Conservation (phyloP, 2,329 filamentous ascomycete genomes). For the Phyllosticta citrichinensis region DNA sequence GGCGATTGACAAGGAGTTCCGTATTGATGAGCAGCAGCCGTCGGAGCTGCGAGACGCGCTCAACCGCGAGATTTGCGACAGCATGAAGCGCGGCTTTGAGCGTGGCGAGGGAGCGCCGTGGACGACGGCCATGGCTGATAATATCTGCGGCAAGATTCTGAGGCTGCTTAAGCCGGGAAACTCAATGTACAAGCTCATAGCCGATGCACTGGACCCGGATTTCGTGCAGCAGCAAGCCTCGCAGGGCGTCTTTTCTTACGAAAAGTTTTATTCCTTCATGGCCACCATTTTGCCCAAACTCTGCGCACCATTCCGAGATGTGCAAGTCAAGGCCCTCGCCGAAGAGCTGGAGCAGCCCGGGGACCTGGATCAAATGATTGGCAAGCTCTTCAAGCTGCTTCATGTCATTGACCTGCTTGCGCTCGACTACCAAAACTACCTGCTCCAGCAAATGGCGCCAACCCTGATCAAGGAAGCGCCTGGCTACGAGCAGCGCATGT, state of each 20-base stretch:
- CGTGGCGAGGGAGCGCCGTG: slow-evolving; percentile 55
- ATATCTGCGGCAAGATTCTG: slow-evolving; percentile 62
- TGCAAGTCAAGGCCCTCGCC: slow-evolving; percentile 58
- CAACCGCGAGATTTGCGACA: slow-evolving; percentile 48
- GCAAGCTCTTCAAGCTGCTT: slow-evolving; percentile 65
- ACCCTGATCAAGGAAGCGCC: slow-evolving; percentile 60
- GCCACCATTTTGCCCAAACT: slow-evolving; percentile 65
- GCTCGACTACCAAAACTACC: slow-evolving; percentile 74
- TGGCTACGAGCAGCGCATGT: slow-evolving; percentile 64
- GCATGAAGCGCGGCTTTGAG: slow-evolving; percentile 54
- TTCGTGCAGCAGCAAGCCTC: slow-evolving; percentile 59
- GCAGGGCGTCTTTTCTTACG: slow-evolving; percentile 67
- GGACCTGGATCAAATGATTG: slow-evolving; percentile 54
- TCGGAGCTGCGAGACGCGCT: slow-evolving; percentile 48
- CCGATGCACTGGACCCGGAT: slow-evolving; percentile 64
- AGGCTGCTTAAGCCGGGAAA: slow-evolving; percentile 61
- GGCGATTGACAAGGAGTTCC: slow-evolving; percentile 68
- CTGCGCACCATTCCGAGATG: slow-evolving; percentile 71
- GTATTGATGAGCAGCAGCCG: slow-evolving; percentile 51
- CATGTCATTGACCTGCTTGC: slow-evolving; percentile 68
- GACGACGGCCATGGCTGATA: slow-evolving; percentile 60
- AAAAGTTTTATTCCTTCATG: slow-evolving; percentile 70
- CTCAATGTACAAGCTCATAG: slow-evolving; percentile 64
- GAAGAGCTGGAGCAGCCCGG: slow-evolving; percentile 45
- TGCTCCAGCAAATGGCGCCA: slow-evolving; percentile 61